Conservation (phyloP, 352 stramenopile genomes). For the Phytophthora pistaciae region DNA sequence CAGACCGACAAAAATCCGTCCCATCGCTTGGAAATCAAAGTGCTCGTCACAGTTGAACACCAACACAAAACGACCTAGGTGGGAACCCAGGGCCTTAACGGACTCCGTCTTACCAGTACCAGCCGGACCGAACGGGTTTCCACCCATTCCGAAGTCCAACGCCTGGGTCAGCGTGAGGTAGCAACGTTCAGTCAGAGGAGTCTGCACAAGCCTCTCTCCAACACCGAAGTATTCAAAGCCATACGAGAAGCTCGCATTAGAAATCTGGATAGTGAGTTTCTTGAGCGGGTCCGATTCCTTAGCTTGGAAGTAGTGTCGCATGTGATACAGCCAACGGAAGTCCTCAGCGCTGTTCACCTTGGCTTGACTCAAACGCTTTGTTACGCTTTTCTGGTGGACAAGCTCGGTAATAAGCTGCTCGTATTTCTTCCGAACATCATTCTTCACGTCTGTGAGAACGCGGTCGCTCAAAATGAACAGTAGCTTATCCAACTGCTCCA, state of each 20-base stretch:
- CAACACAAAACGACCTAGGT: constrained; percentile 99
- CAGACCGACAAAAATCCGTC: constrained; percentile 99
- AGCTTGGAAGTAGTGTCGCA: constrained; percentile 97
- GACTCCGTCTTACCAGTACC: constrained; percentile 99
- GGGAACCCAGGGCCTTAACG: constrained; percentile 99
- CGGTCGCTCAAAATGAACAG: constrained; percentile 97
- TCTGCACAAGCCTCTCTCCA: constrained; percentile 99
- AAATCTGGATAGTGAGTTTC: constrained; percentile 97
- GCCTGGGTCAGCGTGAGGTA: constrained; percentile 99
- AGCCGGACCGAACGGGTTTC: constrained; percentile 98
- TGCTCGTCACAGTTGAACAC: constrained; percentile 99
- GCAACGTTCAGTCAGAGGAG: constrained; percentile 99
- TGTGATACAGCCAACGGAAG: constrained; percentile 99
- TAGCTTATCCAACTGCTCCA: constrained; percentile 82
- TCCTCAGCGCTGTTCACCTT: constrained; percentile 89
- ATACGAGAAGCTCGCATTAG: constrained; percentile 99
- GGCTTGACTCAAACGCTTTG: constrained; percentile 90
- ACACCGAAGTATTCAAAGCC: constrained; percentile 99
- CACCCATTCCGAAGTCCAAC: constrained; percentile 98
- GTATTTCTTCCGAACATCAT: constrained; percentile 98
- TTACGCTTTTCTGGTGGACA: constrained; percentile 99
- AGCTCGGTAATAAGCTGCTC: constrained; percentile 99
- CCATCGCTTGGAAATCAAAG: constrained; percentile 99
- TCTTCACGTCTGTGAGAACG: constrained; percentile 95
- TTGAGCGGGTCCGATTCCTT: constrained; percentile 86